Evolutionary conservation across 192 early-diverging fungal species (phyloP).

Genomic region (Backusella psychrophila): DNA sequence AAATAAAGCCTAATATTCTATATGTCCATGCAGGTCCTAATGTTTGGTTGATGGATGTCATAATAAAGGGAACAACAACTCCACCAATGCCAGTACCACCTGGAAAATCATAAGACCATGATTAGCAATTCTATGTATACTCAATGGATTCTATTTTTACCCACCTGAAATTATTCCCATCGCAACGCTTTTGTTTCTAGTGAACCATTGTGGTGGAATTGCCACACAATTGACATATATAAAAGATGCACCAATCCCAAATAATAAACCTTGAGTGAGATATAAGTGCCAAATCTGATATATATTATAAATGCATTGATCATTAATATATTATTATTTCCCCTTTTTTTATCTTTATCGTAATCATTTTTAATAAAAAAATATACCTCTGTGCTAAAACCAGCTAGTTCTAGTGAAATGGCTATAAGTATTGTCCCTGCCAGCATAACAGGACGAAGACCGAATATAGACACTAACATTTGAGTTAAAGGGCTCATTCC

Average conservation of each 20-base stretch:
- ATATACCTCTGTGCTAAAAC: slow-evolving; percentile 4
- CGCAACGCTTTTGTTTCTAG: slow-evolving; percentile 51
- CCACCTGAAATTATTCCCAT: slow-evolving; percentile 43
- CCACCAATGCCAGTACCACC: slow-evolving; percentile 74
- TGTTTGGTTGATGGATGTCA: slow-evolving; percentile 49
- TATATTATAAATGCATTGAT: background rate
- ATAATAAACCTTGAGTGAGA: slow-evolving; percentile 58
- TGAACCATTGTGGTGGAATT: slow-evolving; percentile 57
- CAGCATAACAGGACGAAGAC: slow-evolving; percentile 9
- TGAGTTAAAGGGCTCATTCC: slow-evolving; percentile 25
- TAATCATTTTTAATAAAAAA: background rate
- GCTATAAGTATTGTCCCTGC: slow-evolving; percentile 12
- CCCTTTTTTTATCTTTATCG: background rate
- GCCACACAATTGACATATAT: slow-evolving; percentile 24
- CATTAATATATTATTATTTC: background rate
- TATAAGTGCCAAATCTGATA: slow-evolving; percentile 59
- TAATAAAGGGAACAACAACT: slow-evolving; percentile 57
- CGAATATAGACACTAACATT: slow-evolving; percentile 13
- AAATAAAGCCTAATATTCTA: slow-evolving; percentile 29
- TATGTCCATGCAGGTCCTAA: slow-evolving; percentile 55
- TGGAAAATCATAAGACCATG: too few relatives aligned
- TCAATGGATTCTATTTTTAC: too few relatives aligned
- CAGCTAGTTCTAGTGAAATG: slow-evolving; percentile 16
- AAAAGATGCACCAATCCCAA: slow-evolving; percentile 44
- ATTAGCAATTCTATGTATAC: too few relatives aligned